A percentile compares a stretch with the other conserved stretches of the same genome.
Evolutionary conservation across 805 yeast genomes (phyloP).

Genomic region (Ogataea trehalophila): DNA sequence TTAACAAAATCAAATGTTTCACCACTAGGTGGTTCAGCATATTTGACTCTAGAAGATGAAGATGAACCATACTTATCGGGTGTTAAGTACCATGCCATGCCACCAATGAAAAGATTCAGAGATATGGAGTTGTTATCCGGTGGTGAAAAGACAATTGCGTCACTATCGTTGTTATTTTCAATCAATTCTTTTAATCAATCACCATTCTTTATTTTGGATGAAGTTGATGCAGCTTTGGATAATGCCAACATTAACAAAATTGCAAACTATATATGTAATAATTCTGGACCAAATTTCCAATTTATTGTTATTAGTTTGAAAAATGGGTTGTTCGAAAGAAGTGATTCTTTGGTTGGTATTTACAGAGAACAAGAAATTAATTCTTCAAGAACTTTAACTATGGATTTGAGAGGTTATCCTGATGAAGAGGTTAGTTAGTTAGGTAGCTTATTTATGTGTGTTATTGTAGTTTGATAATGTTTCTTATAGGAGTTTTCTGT

Average conservation of each 20-base stretch:
- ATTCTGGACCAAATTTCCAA: conserved; percentile 76
- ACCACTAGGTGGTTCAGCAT: conserved; percentile 91
- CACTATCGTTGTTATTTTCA: conserved; percentile 86
- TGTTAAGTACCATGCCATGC: conserved; percentile 88
- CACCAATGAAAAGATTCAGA: conserved; percentile 88
- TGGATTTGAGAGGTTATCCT: conserved; percentile 64
- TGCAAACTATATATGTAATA: conserved; percentile 76
- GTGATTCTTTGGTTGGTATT: conserved; percentile 90
- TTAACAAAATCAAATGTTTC: conserved; percentile 67
- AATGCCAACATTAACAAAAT: conserved; percentile 79
- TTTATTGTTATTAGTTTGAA: conserved; percentile 91
- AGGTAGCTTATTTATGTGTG: not conserved
- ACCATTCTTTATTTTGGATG: conserved; percentile 94
- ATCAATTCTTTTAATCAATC: conserved; percentile 88
- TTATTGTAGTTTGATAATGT: not conserved
- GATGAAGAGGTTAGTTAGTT: conserved; percentile 22
- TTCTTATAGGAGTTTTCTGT: not conserved
- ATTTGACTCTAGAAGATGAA: conserved; percentile 77
- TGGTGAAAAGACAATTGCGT: conserved; percentile 96
- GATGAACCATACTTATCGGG: conserved; percentile 87
- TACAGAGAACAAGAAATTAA: conserved; percentile 75
- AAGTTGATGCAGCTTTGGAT: conserved; percentile 97
- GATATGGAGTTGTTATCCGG: conserved; percentile 93
- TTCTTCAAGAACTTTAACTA: conserved; percentile 66
- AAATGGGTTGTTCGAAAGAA: conserved; percentile 77